A percentile compares a stretch with the other conserved stretches of the same genome.
Conservation (phyloP, 1,139 yeast species). For the Pichia sp. region DNA sequence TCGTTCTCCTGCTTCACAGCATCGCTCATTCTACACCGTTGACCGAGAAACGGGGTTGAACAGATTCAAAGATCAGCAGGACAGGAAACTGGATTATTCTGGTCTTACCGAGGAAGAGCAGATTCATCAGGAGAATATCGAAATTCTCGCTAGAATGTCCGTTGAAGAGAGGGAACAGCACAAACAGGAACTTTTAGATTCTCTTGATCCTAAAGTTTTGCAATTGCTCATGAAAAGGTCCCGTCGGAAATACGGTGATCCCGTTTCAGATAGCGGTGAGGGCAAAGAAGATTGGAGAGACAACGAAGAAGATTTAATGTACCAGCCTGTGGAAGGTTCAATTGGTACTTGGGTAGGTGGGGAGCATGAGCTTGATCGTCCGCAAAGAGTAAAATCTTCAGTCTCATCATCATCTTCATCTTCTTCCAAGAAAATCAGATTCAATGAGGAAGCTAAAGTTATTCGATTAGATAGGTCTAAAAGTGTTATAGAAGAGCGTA, state of each 20-base stretch:
- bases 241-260: constrained; percentile 34
- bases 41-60: constrained; percentile 19
- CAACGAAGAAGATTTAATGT: constrained; percentile 11
- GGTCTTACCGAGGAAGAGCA: constrained; percentile 53
- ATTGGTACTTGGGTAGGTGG: constrained; percentile 74
- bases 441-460: constrained; percentile 37
- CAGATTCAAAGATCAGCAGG: constrained; percentile 11
- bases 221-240: constrained; percentile 34
- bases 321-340: constrained; percentile 52
- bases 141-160: constrained; percentile 55
- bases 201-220: constrained; percentile 63
- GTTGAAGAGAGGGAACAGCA: constrained; percentile 59
- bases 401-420: too few species aligned
- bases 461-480: constrained; percentile 32
- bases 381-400: background rate
- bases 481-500: constrained; percentile 17
- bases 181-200: constrained; percentile 55
- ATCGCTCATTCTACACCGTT: constrained; percentile 8
- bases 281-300: background rate
- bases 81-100: constrained; percentile 14
- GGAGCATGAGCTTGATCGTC: constrained; percentile 11
- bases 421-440: constrained; percentile 33
- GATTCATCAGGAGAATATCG: constrained; percentile 71
- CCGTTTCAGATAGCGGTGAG: background rate
- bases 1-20: too few species aligned